Evolutionary conservation across 495 filamentous ascomycete genomes (phyloP), one percentile per base, ranked within the genome.

Genomic region (Cudoniella acicularis): DNA sequence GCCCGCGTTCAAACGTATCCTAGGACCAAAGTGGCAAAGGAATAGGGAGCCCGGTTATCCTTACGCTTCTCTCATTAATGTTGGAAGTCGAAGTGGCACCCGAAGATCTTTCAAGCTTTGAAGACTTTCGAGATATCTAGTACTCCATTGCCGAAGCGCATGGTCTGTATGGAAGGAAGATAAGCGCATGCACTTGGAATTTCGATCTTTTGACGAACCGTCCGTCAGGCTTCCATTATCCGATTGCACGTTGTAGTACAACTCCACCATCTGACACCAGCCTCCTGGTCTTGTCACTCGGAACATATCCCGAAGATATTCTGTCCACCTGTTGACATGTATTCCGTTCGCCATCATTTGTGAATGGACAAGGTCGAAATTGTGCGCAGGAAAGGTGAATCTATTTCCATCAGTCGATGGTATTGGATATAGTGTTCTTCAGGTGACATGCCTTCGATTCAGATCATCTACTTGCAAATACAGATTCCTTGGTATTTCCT

Each of bases 331-430:
- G 60, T 77, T 73, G 57, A 76, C 73, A 60, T 95, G 81, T 61
- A 98, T 90, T 9, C 92, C 94, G 50, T 84, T 75, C 25, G 83
- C 80, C 62, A 97, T 84, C 71, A 93, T 80, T 62, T 87, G 79
- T 54, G 91, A 96, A 65, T 98, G 89, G 54, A 98, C 86, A 52
- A 98, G 80, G 65, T 97, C 90, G 78, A 96, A 98, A 56, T 87
- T 76, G 60, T 90, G 88, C 23, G 80, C 73, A 36, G 79, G 76
- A 63, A 91, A 94, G 8, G 88, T 90, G 63, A 92, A 90, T 11
- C 80, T 83, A 58, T 57, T 40, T 23, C 2, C 22, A 16, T 63
- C 52, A 59, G 66, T 67, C n/a, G n/a, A 54, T 58, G 58, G 24
- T 49, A 63, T 36, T 58, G 62, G 9, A 68, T 3, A 60, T 61